Base-by-base conservation (phyloP, 1,139 yeast species). In the Candida sp. region DNA sequence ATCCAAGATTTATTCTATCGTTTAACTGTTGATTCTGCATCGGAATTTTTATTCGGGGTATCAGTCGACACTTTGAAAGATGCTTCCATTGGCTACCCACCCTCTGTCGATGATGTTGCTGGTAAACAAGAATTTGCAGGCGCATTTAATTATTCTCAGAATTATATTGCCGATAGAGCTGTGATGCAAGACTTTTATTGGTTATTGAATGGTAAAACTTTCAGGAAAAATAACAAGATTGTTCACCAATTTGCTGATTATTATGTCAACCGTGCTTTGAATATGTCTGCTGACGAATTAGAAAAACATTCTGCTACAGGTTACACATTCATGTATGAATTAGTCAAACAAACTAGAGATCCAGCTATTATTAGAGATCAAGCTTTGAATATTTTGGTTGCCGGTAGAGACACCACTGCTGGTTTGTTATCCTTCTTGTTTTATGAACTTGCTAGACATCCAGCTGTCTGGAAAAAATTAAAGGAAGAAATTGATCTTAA, bases 361-460 rank as follows among this genome's bases (percentile, higher is more conserved):
- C 79, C 77, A 5, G 58, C 52, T 33, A 64, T 70, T n/a, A 68
- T 79, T 50, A 68, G 80, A 41, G 81, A 77, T 52, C 82, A 78
- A 56, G 65, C 75, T 34, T 61, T 79, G 50, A 77, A 76, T 50
- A 73, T 79, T 49, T 59, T 79, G 45, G 61, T 78, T 23, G 83
- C 83, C 22, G 82, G 81, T 19, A 66, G 83, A 54, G 82, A 78
- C 55, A 79, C 84, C 38, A 79, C 84, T 15, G 83, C 84, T 1
- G 76, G 79, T 3, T 61, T 77, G 38, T 68, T 79, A 43, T 71
- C 79, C 5, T 78, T 74, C 57, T 52, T 67, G 9, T 64, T 78
- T 42, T 74, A 61, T 49, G 76, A 75, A 51, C 63, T 78, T 43
- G 72, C 78, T 2, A 61, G 75, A 44, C 66, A 74, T 49, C 76